These are phyloP conservation scores for Metarhizium guizhouense DNA, from an alignment of 2,329 filamentous ascomycete genomes.

Conservation along the genomic window DNA sequence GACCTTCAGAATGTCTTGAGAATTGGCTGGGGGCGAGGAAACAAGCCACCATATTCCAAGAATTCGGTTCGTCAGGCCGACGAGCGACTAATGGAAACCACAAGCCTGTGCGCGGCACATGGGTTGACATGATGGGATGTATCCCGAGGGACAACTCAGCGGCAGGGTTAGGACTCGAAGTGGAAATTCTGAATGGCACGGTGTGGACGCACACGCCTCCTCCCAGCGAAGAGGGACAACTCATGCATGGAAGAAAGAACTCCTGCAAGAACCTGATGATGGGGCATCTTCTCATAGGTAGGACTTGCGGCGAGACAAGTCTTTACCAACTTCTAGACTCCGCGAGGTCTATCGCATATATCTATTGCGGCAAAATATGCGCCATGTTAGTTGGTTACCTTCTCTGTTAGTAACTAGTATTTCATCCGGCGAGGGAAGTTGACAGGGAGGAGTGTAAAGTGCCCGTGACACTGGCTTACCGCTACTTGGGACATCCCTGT, in stretches of 20 bases:
- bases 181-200: background rate
- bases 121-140: background rate
- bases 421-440: background rate
- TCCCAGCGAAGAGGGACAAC: background rate
- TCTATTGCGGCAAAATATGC: background rate
- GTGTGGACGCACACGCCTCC: slow-evolving; percentile 1
- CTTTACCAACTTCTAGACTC: background rate
- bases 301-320: slow-evolving; percentile 5
- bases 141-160: background rate
- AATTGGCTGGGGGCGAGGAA: background rate
- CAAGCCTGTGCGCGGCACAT: background rate
- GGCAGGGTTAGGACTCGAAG: slow-evolving; percentile 3
- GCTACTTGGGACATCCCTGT: slow-evolving; percentile 1
- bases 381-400: background rate
- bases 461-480: slow-evolving; percentile 1
- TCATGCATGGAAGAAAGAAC: slow-evolving; percentile 3
- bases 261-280: slow-evolving; percentile 25
- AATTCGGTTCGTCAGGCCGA: background rate
- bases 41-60: background rate
- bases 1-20: background rate
- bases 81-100: background rate
- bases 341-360: background rate
- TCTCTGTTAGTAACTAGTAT: background rate
- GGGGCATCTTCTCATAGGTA: slow-evolving; percentile 32
- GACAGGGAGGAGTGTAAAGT: background rate